Base-by-base conservation (phyloP, 129 eudicot species). In the Flaveria robusta region DNA sequence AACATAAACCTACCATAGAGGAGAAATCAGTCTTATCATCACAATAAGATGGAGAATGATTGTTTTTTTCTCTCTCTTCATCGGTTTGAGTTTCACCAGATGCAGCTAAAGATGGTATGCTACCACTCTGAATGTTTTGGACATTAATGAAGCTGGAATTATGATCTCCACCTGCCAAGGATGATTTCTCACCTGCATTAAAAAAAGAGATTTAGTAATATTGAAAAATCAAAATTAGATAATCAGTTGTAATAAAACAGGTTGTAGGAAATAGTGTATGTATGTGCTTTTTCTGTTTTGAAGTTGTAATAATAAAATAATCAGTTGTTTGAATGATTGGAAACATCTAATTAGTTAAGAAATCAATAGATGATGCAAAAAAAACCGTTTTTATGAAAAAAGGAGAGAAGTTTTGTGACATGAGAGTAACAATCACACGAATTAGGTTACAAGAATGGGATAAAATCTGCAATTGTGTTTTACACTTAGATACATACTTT, bases 21-120 rank as follows among this genome's bases (percentile, higher is more conserved):
- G 97, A 87, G 72, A 82, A 87, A 46, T 85, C 81, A 71, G 83
- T 90, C 89, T 84, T 93, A 59, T 87, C 86, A 39, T 93, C 96
- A 77, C 73, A 79, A 69, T 81, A 83, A 39, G 97, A 79, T 39
- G 96, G 87, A 50, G 98, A 83, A 31, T 42, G 74, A 69, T 56
- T 81, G 65, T 51, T 77, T 60, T 74, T 83, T 42, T 88, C 93
- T 81, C 82, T 90, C 76, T 85, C 96, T 87, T 83, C 92, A 72
- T 85, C 90, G 0, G 79, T 70, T 75, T 81, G 88, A 58, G 90
- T 79, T 78, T 85, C 97, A 80, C 84, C 89, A 39, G 91, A 86
- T 31, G 78, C 83, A 42, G 84, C 81, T 80, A 85, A 59, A 56
- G 97, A 82, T 56, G 72, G 77, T 70, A 62, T 62, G 78, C 88